Base-by-base conservation (phyloP, 208 protist species). In the Trypanosoma mega region DNA sequence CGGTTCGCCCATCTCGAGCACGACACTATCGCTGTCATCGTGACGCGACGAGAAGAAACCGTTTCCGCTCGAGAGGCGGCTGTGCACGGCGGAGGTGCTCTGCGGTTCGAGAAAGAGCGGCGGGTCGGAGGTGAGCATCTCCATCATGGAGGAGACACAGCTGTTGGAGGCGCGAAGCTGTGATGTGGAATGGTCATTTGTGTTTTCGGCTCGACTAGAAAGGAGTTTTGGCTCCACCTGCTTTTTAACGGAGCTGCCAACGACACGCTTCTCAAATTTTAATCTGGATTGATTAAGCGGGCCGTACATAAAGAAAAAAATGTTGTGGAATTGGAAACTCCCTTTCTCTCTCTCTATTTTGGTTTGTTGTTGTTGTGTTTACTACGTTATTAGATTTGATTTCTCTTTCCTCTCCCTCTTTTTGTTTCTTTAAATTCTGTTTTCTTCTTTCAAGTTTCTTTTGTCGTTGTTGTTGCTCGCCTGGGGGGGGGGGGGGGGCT, bases 221-320 rank as follows among this genome's bases (percentile, higher is more conserved):
- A 39, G 34, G 8, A 39, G 6, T 16, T 6, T 39, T 6, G 27
- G 2, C 31, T 62, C 63, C 18, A 52, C 54, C 7, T 54, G 51
- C 16, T 48, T 21, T 36, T 29, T 29, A 2, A 23, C 33, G 7
- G 54, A 69, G 3, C 44, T 37, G 7, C 63, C 47, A 50, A 69
- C 49, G 6, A 69, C 63, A 37, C 63, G 63, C 27, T 56, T 69
- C 23, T 69, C 63, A 69, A 69, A 69, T 27, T 7, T 47, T 23
- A 69, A 23, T 37, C 41, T 69, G 21, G 44, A 7, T 18, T 18
- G n/a, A 16, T 16, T 29, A 26, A 1, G 30, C 14, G 23, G 14
- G 29, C 26, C 41, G 52, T 20, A 68, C 62, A 68, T 68, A 39
- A 39, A 39, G 12, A 39, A 39, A 39, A 39, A 39, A 39, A 39